Conservation (phyloP, 2,329 filamentous ascomycete genomes). For the Pseudogymnoascus sp. region DNA sequence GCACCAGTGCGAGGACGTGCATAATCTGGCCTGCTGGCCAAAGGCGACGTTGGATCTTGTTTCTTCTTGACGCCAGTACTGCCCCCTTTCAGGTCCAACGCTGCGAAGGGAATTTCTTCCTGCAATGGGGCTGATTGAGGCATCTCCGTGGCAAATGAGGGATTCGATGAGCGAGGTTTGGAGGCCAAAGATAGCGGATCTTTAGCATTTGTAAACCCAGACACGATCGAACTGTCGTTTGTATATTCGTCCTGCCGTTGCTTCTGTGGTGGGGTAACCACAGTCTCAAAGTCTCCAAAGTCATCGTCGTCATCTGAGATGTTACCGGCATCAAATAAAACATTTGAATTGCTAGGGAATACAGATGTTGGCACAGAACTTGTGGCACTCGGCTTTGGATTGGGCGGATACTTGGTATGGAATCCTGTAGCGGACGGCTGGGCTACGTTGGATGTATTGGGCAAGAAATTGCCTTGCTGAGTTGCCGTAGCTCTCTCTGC, state of each 20-base stretch:
- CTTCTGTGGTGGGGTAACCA: slow-evolving; percentile 27
- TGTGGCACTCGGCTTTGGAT: neutral
- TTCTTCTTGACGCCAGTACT: slow-evolving; percentile 27
- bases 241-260: neutral
- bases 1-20: slow-evolving; percentile 13
- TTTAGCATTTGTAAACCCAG: neutral
- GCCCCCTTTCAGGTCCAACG: slow-evolving; percentile 38
- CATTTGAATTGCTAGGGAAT: slow-evolving; percentile 12
- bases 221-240: neutral
- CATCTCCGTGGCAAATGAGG: neutral
- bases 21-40: slow-evolving; percentile 26
- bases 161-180: neutral
- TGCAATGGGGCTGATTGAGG: slow-evolving; percentile 46
- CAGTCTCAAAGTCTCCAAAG: slow-evolving; percentile 61
- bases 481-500: neutral
- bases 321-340: slow-evolving; percentile 32
- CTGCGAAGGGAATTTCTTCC: slow-evolving; percentile 45
- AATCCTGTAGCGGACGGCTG: neutral
- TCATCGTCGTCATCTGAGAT: slow-evolving; percentile 48
- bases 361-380: neutral
- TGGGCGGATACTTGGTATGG: neutral
- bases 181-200: neutral
- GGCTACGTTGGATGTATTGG: neutral
- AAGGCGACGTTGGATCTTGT: slow-evolving; percentile 25
- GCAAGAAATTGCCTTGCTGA: neutral